A percentile compares a stretch with the other conserved stretches of the same genome.
Evolutionary conservation across 108 stramenopile genomes (phyloP).

Genomic region (Aurantiochytrium sp.): DNA sequence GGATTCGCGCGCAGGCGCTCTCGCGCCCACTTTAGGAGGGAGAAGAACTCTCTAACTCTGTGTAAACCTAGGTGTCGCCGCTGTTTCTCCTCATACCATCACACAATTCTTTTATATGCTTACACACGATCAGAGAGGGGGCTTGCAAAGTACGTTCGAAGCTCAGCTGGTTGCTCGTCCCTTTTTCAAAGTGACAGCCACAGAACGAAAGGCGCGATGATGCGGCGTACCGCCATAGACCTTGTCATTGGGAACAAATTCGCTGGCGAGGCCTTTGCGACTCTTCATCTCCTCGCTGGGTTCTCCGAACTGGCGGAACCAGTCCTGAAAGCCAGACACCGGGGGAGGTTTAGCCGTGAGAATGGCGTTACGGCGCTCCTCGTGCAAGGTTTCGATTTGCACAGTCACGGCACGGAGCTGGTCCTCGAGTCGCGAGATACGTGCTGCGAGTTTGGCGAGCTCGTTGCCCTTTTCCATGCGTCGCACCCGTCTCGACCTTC

Average conservation of each 20-base stretch:
- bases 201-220: neutral
- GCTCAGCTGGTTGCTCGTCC: neutral
- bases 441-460: neutral
- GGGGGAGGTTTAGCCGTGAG: neutral
- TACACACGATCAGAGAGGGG: too few relatives aligned
- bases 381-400: neutral
- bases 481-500: neutral
- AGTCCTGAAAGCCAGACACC: neutral
- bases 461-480: neutral
- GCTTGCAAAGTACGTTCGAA: too few relatives aligned
- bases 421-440: neutral
- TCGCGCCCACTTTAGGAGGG: neutral
- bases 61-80: neutral
- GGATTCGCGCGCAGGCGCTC: neutral
- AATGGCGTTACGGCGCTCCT: neutral
- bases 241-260: neutral
- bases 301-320: neutral
- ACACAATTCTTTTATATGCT: neutral
- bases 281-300: neutral
- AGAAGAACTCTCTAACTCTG: neutral
- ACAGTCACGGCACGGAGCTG: neutral
- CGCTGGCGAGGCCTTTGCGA: neutral
- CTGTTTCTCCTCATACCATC: neutral
- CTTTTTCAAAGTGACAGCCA: slow-evolving; percentile 7
- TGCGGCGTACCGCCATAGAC: slow-evolving; percentile 8